These are phyloP conservation scores for Pholiota molesta DNA, from an alignment of 768 basidiomycete genomes.

Conservation along the genomic window DNA sequence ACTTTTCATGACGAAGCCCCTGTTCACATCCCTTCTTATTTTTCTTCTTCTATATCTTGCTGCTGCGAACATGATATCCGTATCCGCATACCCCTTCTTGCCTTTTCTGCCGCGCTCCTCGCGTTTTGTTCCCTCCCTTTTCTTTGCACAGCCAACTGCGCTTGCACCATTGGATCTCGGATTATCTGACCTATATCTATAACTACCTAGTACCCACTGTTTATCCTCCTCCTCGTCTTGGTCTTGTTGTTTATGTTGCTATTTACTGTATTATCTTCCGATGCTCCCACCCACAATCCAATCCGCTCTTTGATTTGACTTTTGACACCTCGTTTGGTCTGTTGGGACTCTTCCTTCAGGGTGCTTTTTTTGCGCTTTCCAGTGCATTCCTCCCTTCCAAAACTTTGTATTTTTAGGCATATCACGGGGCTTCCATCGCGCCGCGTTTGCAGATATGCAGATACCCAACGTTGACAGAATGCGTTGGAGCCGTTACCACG, in stretches of 20 bases:
- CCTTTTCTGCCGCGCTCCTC: neutral
- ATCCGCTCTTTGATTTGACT: neutral
- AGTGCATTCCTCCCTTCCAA: neutral
- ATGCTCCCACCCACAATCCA: neutral
- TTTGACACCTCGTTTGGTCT: neutral
- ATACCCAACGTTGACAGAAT: neutral
- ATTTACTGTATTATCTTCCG: neutral
- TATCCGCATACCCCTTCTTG: conserved; percentile 2
- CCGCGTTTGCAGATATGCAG: neutral
- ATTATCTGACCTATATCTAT: neutral
- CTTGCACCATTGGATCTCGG: neutral
- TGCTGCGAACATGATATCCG: neutral
- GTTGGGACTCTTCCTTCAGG: neutral
- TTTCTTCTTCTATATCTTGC: neutral
- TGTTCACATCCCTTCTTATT: neutral
- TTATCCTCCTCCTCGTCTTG: neutral
- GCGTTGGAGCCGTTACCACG: neutral
- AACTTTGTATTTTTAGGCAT: neutral
- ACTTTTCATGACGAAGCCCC: neutral
- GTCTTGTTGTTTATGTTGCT: neutral
- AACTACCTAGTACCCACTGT: neutral
- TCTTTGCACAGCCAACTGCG: neutral
- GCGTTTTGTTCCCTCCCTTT: neutral
- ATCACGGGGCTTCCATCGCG: neutral
- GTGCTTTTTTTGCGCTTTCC: neutral